These are phyloP conservation scores for Tulasnella sp. DNA, from an alignment of 768 basidiomycete genomes.

Conservation along the genomic window DNA sequence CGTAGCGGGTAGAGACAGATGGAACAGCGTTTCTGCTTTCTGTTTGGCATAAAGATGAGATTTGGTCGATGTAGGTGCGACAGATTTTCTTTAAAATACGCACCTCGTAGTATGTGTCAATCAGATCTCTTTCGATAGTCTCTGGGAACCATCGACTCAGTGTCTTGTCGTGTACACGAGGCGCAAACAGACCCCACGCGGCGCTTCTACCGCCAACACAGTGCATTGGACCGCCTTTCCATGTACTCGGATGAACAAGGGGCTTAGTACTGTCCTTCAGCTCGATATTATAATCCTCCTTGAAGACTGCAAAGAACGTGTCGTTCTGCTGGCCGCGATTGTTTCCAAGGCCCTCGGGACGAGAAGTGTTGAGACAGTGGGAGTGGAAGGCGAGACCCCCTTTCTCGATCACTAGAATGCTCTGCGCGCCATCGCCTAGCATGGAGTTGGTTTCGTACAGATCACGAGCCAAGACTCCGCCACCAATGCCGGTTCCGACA, in stretches of 20 bases:
- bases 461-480: constrained; percentile 24
- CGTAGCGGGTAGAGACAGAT: constrained; percentile 6
- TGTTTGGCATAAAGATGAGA: too few species aligned
- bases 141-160: not conserved
- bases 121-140: not conserved
- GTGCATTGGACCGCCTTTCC: constrained; percentile 24
- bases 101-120: not conserved
- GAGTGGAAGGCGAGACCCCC: constrained; percentile 25
- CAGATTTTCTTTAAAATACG: too few species aligned
- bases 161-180: constrained; percentile 9
- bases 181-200: constrained; percentile 16
- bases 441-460: constrained; percentile 24
- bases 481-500: constrained; percentile 24
- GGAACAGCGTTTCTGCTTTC: constrained; percentile 8
- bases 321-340: constrained; percentile 24
- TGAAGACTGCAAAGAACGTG: constrained; percentile 23
- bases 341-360: constrained; percentile 21
- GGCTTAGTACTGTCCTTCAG: not conserved
- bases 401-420: constrained; percentile 24
- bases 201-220: constrained; percentile 24
- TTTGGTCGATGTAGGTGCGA: too few species aligned
- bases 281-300: constrained; percentile 13
- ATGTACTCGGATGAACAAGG: not conserved
- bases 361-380: constrained; percentile 24
- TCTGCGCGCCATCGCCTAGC: constrained; percentile 18